A percentile compares a stretch with the other conserved stretches of the same genome.
These are phyloP conservation scores for Colletotrichum sp. DNA, from an alignment of 2,329 filamentous ascomycete species.

Conservation along the genomic window DNA sequence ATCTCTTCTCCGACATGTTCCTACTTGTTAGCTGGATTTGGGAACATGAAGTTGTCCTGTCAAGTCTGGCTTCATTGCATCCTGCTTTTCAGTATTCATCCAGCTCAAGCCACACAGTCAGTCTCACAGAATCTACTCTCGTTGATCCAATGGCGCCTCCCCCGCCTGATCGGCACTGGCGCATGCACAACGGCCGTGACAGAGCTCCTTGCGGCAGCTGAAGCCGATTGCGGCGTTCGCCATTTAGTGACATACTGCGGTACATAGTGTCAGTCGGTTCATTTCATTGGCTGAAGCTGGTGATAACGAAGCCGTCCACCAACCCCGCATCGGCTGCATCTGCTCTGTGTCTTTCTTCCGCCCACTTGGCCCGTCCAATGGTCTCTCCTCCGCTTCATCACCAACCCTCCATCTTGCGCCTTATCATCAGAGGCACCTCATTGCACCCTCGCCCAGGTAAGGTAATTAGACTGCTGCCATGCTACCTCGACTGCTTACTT, in stretches of 20 bases:
- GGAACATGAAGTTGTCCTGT: neutral
- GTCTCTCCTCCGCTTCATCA: neutral
- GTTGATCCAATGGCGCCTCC: neutral
- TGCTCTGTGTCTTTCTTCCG: neutral
- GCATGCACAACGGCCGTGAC: slow-evolving; percentile 4
- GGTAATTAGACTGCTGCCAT: neutral
- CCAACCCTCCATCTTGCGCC: neutral
- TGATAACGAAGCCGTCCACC: neutral
- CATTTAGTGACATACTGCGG: neutral
- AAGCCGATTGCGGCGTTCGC: slow-evolving; percentile 5
- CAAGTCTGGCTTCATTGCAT: neutral
- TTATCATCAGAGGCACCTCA: neutral
- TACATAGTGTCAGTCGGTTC: neutral
- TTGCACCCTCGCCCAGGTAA: neutral
- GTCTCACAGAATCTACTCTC: neutral
- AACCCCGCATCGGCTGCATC: neutral
- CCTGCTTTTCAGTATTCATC: neutral
- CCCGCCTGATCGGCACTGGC: slow-evolving; percentile 5
- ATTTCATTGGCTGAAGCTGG: neutral
- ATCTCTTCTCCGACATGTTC: neutral
- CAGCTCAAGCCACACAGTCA: neutral
- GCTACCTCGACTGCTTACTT: neutral
- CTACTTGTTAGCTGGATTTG: neutral
- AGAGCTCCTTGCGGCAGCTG: neutral
- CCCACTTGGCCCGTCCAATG: neutral